Conservation (phyloP, 768 basidiomycete species). For the Suillus occidentalis region DNA sequence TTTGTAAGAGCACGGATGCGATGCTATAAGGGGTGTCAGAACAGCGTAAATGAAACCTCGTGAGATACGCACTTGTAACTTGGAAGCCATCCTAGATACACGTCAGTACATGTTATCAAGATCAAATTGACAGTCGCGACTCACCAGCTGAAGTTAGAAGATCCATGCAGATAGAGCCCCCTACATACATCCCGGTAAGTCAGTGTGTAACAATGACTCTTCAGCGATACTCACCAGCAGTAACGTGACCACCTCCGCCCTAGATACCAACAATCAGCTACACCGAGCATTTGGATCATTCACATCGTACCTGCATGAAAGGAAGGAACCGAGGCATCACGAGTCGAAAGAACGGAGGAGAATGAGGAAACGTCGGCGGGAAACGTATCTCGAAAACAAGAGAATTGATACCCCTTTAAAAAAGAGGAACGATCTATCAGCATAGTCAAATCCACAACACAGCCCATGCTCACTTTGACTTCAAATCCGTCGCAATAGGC, state of each 20-base stretch:
- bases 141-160: constrained; percentile 61
- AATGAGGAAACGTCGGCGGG: constrained; percentile 61
- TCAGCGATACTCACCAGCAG: constrained; percentile 43
- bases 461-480: constrained; percentile 37
- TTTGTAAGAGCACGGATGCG: constrained; percentile 54
- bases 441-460: background rate
- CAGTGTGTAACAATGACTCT: background rate
- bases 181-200: constrained; percentile 27
- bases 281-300: background rate
- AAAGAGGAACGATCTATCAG: background rate
- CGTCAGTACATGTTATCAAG: background rate
- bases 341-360: constrained; percentile 77
- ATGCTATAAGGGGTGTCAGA: constrained; percentile 27
- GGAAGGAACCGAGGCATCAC: constrained; percentile 72
- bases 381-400: constrained; percentile 75
- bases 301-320: constrained; percentile 46
- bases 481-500: constrained; percentile 63
- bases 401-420: constrained; percentile 53
- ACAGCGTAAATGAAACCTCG: constrained; percentile 8
- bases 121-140: constrained; percentile 10
- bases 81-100: constrained; percentile 61
- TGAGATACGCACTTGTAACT: constrained; percentile 50
- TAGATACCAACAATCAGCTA: constrained; percentile 11
- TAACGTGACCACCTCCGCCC: constrained; percentile 72
- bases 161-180: constrained; percentile 78